Percentiles rank a stretch among this genome's conserved stretches.
Evolutionary conservation across 2,329 filamentous ascomycete genomes (phyloP).

Genomic region (Aspergillus pseudonomiae): DNA sequence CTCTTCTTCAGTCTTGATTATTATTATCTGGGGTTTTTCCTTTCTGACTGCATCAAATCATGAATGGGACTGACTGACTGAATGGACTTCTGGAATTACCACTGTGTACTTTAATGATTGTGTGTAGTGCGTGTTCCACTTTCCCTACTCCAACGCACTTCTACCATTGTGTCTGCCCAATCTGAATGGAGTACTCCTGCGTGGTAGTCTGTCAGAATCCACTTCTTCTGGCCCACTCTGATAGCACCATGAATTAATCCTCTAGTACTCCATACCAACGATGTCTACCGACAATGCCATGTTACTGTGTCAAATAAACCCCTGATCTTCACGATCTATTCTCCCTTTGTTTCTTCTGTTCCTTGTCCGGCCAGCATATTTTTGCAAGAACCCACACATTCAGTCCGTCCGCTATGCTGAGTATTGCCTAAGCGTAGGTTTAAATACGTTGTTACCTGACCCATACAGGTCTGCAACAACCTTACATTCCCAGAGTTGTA

Average conservation of each 20-base stretch:
- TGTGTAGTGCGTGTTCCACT: background rate
- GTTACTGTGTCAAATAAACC: background rate
- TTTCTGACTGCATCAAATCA: background rate
- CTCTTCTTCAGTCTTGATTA: background rate
- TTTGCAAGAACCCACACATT: background rate
- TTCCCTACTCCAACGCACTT: conserved; percentile 13
- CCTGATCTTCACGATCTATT: background rate
- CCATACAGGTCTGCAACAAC: background rate
- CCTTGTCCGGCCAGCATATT: background rate
- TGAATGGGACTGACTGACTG: background rate
- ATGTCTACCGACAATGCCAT: background rate
- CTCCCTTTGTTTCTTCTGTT: background rate
- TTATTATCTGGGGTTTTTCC: background rate
- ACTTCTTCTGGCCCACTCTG: conserved; percentile 6
- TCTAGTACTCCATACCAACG: background rate
- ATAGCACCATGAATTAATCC: conserved; percentile 1
- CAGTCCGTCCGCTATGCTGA: background rate
- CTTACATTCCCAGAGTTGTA: background rate
- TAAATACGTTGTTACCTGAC: background rate
- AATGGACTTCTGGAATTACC: background rate
- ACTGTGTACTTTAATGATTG: background rate
- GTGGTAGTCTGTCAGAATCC: conserved; percentile 15
- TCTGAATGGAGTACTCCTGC: conserved; percentile 11
- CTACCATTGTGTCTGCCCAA: conserved; percentile 10
- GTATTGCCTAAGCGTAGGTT: background rate